phyloP scores from a whole-genome alignment of 371 early-diverging fungal genomes.

The Encephalitozoon hellem region DNA sequence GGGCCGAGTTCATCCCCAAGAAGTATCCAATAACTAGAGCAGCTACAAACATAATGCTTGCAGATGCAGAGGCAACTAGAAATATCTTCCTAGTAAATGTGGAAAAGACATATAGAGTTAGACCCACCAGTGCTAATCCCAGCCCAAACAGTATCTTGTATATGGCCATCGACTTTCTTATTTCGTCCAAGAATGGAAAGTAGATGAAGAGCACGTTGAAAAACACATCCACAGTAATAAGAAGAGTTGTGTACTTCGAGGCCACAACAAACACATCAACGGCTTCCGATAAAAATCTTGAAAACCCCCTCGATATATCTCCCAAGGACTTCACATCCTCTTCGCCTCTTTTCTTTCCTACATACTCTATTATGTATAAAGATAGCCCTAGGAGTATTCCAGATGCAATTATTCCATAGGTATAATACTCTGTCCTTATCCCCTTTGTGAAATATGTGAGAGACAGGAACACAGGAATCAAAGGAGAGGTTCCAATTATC shows the following conservation, averaged over 20 bases:
- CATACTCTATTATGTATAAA: background rate
- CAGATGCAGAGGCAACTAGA: background rate
- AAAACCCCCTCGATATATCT: background rate
- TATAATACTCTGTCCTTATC: background rate
- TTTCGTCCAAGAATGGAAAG: constrained; percentile 2
- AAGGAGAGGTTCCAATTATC: background rate
- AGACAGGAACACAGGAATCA: constrained; percentile 4
- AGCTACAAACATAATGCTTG: background rate
- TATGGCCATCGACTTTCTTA: background rate
- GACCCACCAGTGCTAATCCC: background rate
- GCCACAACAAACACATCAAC: background rate
- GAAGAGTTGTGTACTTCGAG: background rate
- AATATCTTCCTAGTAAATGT: constrained; percentile 3
- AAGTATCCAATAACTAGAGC: background rate
- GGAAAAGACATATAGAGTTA: background rate
- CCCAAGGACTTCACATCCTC: background rate
- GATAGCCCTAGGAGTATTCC: background rate
- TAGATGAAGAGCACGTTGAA: background rate
- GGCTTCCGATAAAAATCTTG: background rate
- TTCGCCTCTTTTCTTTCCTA: background rate
- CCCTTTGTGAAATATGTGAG: background rate
- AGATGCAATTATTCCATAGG: background rate
- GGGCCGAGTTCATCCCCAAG: background rate
- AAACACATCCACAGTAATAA: constrained; percentile 1
- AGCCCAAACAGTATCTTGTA: background rate